phyloP scores from a whole-genome alignment of 768 basidiomycete genomes.

The Calocybe gangraenosa region DNA sequence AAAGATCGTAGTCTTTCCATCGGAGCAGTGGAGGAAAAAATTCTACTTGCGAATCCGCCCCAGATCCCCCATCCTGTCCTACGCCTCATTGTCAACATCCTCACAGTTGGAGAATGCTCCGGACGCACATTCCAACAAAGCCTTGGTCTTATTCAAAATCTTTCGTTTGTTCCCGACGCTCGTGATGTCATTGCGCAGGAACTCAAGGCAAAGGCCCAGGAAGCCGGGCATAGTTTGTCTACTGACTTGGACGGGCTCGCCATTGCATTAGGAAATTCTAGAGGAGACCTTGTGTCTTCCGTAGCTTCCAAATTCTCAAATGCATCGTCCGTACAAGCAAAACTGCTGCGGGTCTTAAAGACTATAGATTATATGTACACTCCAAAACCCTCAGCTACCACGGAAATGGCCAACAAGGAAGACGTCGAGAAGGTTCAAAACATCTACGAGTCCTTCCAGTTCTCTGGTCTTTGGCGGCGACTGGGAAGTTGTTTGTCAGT shows the following conservation, averaged over 20 bases:
- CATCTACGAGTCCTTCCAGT: conserved; percentile 91
- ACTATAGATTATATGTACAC: conserved; percentile 97
- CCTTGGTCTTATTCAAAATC: conserved; percentile 85
- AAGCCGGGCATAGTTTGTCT: conserved; percentile 74
- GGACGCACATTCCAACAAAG: conserved; percentile 95
- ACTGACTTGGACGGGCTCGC: conserved; percentile 77
- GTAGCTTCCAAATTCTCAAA: conserved; percentile 90
- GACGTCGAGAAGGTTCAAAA: conserved; percentile 79
- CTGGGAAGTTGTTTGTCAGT: conserved; percentile 85
- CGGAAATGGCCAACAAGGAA: conserved; percentile 35
- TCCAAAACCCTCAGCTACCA: conserved; percentile 40
- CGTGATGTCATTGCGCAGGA: conserved; percentile 89
- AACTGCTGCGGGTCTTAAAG: conserved; percentile 90
- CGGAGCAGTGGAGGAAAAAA: conserved; percentile 41
- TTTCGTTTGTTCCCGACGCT: conserved; percentile 85
- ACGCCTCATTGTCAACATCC: conserved; percentile 90
- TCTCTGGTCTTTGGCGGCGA: conserved; percentile 82
- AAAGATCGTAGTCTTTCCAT: conserved; percentile 18
- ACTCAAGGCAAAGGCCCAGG: conserved; percentile 80
- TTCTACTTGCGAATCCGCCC: conserved; percentile 67
- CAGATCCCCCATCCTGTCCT: conserved; percentile 83
- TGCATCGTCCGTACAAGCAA: conserved; percentile 94
- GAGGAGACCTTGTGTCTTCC: conserved; percentile 54
- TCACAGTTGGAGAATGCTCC: conserved; percentile 97
- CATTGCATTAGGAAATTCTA: conserved; percentile 51